Base-by-base conservation (phyloP, 257 asterid species). In the Solanum pennellii region DNA sequence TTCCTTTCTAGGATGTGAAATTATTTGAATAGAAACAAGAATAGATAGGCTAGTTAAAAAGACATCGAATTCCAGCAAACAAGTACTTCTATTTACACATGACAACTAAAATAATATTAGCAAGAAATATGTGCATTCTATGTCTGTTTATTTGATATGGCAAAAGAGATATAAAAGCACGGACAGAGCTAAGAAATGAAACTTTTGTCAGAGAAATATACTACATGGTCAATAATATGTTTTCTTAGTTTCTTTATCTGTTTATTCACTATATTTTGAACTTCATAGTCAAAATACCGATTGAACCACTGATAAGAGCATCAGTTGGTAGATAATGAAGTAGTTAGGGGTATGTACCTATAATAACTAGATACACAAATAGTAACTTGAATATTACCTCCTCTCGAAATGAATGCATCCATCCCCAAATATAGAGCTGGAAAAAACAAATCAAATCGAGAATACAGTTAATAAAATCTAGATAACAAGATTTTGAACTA, bases 331-430 rank as follows among this genome's bases (percentile, higher is more conserved):
- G 27, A 42, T 27, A 47, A 47, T 79, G 42, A 10, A 79, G 66
- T 39, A 45, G 14, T 79, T 79, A 27, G 42, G 27, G 66, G 27
- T 2, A 45, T 79, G 84, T 15, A 27, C 15, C 42, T 49, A 15
- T 80, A 69, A 69, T 18, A 80, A 77, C n/a, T 45, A 16, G 66
- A 47, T 45, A 79, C 37, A 77, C 15, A 21, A 27, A 6, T 47
- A 44, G 3, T 25, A 31, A 14, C 41, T 25, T n/a, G 14, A 76
- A 33, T 25, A 77, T 47, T 89, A 93, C 95, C 94, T 90, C 86
- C 41, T 87, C 86, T 27, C 65, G 84, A 29, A 29, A 29, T 29
- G 31, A 29, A 29, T 29, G 31, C 31, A 29, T 2, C 31, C 31
- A 29, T 29, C 31, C 0, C 31, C 31, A 29, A 29, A 29, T 29